Evolutionary conservation across 495 filamentous ascomycete species (phyloP).

Genomic region (Astrocystis sublimbata): DNA sequence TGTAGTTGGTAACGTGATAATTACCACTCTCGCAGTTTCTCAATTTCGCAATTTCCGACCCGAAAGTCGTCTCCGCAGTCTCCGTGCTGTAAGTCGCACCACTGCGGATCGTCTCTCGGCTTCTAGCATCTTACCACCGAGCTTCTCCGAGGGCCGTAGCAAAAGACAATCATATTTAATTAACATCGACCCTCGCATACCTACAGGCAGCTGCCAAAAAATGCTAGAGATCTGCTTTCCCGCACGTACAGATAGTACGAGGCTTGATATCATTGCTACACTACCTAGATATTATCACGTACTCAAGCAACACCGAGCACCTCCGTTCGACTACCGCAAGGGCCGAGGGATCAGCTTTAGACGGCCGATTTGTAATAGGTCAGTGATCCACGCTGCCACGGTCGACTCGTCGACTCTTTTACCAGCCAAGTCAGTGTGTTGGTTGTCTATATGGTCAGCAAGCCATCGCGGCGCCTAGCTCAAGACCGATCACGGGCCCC

Average conservation of each 20-base stretch:
- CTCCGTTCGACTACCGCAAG: not conserved
- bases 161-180: not conserved
- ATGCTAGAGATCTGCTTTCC: not conserved
- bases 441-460: too few species aligned
- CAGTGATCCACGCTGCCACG: constrained; percentile 6
- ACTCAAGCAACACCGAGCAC: not conserved
- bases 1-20: too few species aligned
- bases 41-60: constrained; percentile 10
- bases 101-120: constrained; percentile 19
- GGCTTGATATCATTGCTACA: not conserved
- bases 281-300: too few species aligned
- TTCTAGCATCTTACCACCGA: constrained; percentile 29
- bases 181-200: not conserved
- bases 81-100: too few species aligned
- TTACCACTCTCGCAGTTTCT: too few species aligned
- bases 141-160: constrained; percentile 15
- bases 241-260: not conserved
- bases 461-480: too few species aligned
- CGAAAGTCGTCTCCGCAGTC: constrained; percentile 20
- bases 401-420: not conserved
- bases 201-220: not conserved
- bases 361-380: constrained; percentile 8
- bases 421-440: not conserved
- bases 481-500: not conserved
- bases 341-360: not conserved